Evolutionary conservation across 2,329 filamentous ascomycete species (phyloP).

Genomic region (Fusarium denticulatum): DNA sequence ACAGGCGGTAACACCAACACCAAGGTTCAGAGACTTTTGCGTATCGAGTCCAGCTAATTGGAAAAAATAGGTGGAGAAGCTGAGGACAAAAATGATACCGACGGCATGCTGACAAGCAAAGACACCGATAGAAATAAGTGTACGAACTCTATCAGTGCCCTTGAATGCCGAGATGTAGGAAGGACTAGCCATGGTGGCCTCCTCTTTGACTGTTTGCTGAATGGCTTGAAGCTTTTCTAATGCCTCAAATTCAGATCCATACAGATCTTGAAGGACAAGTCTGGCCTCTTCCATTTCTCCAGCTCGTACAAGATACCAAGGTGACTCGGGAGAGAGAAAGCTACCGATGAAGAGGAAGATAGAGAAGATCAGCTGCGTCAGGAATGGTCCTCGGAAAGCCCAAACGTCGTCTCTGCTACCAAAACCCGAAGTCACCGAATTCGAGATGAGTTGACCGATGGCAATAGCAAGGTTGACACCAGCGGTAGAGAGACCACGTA

Average conservation of each 20-base stretch:
- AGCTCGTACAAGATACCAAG: slow-evolving; percentile 52
- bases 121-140: slow-evolving; percentile 52
- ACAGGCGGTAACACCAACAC: slow-evolving; percentile 54
- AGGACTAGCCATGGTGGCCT: slow-evolving; percentile 41
- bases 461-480: slow-evolving; percentile 61
- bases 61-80: slow-evolving; percentile 55
- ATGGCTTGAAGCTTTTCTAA: slow-evolving; percentile 48
- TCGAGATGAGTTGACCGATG: slow-evolving; percentile 65
- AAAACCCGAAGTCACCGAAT: slow-evolving; percentile 66
- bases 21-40: slow-evolving; percentile 50
- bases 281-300: slow-evolving; percentile 46
- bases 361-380: slow-evolving; percentile 51
- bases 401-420: slow-evolving; percentile 60
- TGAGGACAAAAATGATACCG: slow-evolving; percentile 57
- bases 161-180: slow-evolving; percentile 54
- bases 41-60: slow-evolving; percentile 49
- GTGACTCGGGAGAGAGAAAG: slow-evolving; percentile 54
- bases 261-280: slow-evolving; percentile 44
- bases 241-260: slow-evolving; percentile 46
- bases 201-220: slow-evolving; percentile 47
- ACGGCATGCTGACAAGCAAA: slow-evolving; percentile 55
- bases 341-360: slow-evolving; percentile 45
- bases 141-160: slow-evolving; percentile 52
- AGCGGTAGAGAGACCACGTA: slow-evolving; percentile 59
- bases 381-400: slow-evolving; percentile 61